Evolutionary conservation across 2,329 filamentous ascomycete genomes (phyloP).

Genomic region (Xylariaceae sp.): DNA sequence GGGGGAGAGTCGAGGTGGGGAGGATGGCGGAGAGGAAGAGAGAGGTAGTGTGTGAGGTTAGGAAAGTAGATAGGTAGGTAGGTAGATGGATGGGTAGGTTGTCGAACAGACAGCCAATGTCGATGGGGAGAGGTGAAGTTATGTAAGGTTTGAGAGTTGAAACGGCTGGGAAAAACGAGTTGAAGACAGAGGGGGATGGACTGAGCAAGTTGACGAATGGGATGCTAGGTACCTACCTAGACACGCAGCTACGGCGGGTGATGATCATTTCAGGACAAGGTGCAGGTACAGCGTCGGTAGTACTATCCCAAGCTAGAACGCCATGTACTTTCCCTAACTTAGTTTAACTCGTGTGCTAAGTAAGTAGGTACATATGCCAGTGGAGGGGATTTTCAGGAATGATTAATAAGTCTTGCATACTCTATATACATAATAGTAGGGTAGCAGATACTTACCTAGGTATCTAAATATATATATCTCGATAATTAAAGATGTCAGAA

Average conservation of each 20-base stretch:
- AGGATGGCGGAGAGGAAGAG: constrained; percentile 25
- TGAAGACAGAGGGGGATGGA: constrained; percentile 30
- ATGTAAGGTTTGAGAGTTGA: constrained; percentile 28
- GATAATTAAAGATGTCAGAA: too few relatives aligned
- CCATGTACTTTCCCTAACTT: constrained; percentile 4
- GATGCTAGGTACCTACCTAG: constrained; percentile 5
- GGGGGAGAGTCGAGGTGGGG: constrained; percentile 10
- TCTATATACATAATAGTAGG: too few relatives aligned
- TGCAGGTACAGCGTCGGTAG: constrained; percentile 25
- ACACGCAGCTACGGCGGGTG: neutral
- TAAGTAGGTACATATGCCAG: neutral
- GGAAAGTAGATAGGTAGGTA: constrained; percentile 24
- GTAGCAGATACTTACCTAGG: neutral
- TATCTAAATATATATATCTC: neutral
- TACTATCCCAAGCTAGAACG: constrained; percentile 17
- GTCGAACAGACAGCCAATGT: constrained; percentile 13
- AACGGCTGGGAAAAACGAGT: constrained; percentile 23
- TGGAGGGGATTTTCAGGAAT: too few relatives aligned
- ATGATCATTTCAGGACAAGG: constrained; percentile 23
- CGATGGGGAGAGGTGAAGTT: constrained; percentile 35
- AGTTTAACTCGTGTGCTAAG: neutral
- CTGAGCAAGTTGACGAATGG: constrained; percentile 8
- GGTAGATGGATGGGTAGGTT: constrained; percentile 22
- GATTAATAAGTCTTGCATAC: too few relatives aligned
- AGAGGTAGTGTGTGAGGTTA: constrained; percentile 30